Evolutionary conservation across 176 grass and related monocot genomes (phyloP).

Genomic region (Zea luxurians): DNA sequence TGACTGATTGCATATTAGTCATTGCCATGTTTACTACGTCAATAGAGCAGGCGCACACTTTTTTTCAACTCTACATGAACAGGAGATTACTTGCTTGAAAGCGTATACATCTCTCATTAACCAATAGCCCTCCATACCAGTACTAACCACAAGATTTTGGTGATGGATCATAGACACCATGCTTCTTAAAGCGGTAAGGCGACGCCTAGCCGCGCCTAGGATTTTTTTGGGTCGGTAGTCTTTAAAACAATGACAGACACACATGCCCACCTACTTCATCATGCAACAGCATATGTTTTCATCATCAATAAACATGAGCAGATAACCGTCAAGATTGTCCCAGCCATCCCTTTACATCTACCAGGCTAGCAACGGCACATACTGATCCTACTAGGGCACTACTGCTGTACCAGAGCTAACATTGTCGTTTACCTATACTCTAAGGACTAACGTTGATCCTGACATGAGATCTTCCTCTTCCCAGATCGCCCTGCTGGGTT

Average conservation of each 20-base stretch:
- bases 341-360: constrained; percentile 21
- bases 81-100: neutral
- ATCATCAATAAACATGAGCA: neutral
- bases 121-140: neutral
- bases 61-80: neutral
- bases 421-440: constrained; percentile 50
- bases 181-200: no score
- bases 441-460: constrained; percentile 60
- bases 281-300: neutral
- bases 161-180: neutral
- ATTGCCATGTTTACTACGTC: neutral
- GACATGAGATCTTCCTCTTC: constrained; percentile 75
- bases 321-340: constrained; percentile 22
- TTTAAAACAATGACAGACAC: no score
- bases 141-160: neutral
- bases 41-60: neutral
- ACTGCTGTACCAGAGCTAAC: neutral
- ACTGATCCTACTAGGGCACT: constrained; percentile 11
- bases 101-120: neutral
- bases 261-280: neutral
- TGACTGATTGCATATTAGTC: no score
- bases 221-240: no score
- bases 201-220: no score
- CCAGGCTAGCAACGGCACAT: neutral
- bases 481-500: constrained; percentile 8